Base-by-base conservation (phyloP, 2,329 filamentous ascomycete genomes). In the Aspergillus eucalypticola region DNA sequence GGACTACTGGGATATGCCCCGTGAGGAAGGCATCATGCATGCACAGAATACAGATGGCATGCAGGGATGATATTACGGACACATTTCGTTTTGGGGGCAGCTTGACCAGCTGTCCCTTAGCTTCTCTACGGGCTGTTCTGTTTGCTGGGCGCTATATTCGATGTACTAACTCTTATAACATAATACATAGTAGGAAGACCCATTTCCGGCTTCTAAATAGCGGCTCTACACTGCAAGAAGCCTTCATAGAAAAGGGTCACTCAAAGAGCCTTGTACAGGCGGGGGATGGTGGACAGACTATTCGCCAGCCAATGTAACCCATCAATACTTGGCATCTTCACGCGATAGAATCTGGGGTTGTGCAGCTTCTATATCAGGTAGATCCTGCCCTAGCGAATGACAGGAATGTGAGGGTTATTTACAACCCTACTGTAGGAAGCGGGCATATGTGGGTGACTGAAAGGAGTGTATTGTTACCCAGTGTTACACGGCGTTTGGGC, bases 1-100 rank as follows among this genome's bases (percentile, higher is more conserved):
- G 66, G 59, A 61, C 54, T 56, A 63, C 59, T 63, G 52, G 48
- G 56, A 64, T 61, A 61, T 64, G 54, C 62, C 56, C 64, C 64
- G 55, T 64, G 60, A 64, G 62, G 46, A 58, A 46, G 57, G 54
- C 53, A 59, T 52, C 59, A 57, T 61, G 53, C 59, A 57, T 29
- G 48, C 54, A 51, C 48, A 56, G 52, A 29, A 41, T 51, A 48
- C 54, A 54, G 44, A 56, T 60, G 15, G 56, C 59, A 52, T 58
- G 21, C 44, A 61, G 25, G 41, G 54, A 57, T 39, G 21, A 25
- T 11, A 29, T 41, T 49, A 49, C 38, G 46, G 51, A 38, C 19
- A n/a, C 42, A 50, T 13, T 17, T 19, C 38, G n/a, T 19, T 46
- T 21, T 2, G 5, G 17, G 39, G 17, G 41, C 6, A 44, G 41